Evolutionary conservation across 768 basidiomycete species (phyloP).

Genomic region (Tricholoma sp.): DNA sequence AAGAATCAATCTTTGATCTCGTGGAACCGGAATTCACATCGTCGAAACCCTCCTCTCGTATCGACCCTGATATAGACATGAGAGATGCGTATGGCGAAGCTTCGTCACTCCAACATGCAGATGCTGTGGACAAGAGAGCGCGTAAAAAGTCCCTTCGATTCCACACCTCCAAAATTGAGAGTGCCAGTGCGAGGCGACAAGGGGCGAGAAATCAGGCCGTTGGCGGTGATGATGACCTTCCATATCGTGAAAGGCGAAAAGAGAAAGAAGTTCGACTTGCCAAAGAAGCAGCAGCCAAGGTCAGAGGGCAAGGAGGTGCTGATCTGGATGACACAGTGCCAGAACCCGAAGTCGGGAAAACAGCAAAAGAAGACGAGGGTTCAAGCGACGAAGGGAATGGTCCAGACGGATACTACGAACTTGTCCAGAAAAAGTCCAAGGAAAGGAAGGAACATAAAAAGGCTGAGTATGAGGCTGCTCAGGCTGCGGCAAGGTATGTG

Average conservation of each 20-base stretch:
- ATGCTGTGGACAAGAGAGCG: conserved; percentile 78
- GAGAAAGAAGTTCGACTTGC: conserved; percentile 52
- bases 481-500: conserved; percentile 52
- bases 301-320: conserved; percentile 50
- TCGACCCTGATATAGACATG: conserved; percentile 17
- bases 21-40: conserved; percentile 69
- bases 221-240: conserved; percentile 94
- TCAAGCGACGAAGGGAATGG: conserved; percentile 38
- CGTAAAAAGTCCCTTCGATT: conserved; percentile 83
- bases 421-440: conserved; percentile 71
- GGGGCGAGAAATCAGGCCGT: conserved; percentile 64
- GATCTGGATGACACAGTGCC: conserved; percentile 61
- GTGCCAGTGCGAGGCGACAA: conserved; percentile 67
- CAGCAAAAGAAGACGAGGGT: conserved; percentile 29
- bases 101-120: conserved; percentile 58
- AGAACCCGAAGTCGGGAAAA: conserved; percentile 31
- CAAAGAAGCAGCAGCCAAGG: conserved; percentile 45
- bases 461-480: conserved; percentile 67
- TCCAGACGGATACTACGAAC: conserved; percentile 83
- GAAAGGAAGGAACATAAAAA: conserved; percentile 77
- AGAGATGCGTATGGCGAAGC: conserved; percentile 71
- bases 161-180: conserved; percentile 90
- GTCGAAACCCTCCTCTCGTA: conserved; percentile 28
- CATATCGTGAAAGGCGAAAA: conserved; percentile 73
- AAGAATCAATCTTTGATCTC: conserved; percentile 59